These are phyloP conservation scores for Flaveria linearis DNA, from an alignment of 129 eudicot species.

Conservation along the genomic window DNA sequence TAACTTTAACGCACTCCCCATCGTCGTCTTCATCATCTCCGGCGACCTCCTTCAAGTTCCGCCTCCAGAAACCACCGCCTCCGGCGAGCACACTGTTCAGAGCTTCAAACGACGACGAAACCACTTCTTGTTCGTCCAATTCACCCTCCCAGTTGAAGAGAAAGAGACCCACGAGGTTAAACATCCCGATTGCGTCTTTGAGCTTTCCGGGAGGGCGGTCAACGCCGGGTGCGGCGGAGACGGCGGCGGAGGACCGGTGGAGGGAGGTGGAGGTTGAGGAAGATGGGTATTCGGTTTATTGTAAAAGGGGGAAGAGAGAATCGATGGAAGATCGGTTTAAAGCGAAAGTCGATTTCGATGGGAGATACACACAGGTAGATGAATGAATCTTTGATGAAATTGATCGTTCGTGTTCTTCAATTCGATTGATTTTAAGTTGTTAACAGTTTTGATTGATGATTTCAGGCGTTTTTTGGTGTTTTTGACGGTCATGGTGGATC, in stretches of 20 bases:
- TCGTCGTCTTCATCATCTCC: slow-evolving; percentile 49
- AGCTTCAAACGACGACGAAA: not conserved
- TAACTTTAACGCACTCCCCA: slow-evolving; percentile 40
- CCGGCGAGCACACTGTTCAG: slow-evolving; percentile 41
- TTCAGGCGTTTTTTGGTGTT: slow-evolving; percentile 85
- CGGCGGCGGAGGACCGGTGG: slow-evolving; percentile 33
- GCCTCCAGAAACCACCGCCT: slow-evolving; percentile 47
- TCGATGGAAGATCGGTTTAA: slow-evolving; percentile 87
- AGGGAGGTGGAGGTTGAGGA: slow-evolving; percentile 60
- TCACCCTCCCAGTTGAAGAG: slow-evolving; percentile 59
- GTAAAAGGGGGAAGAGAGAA: slow-evolving; percentile 79
- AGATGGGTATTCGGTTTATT: slow-evolving; percentile 76
- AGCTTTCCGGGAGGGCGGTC: slow-evolving; percentile 26
- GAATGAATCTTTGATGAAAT: not conserved
- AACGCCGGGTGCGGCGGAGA: not conserved
- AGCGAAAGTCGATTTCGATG: slow-evolving; percentile 47
- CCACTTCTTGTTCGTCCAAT: not conserved
- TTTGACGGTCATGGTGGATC: slow-evolving; percentile 98
- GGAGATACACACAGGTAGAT: slow-evolving; percentile 63
- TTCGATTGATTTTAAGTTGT: too few species aligned
- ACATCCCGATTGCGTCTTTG: slow-evolving; percentile 54
- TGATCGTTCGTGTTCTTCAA: too few species aligned
- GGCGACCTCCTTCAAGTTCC: slow-evolving; percentile 42
- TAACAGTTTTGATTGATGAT: not conserved
- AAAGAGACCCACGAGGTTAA: slow-evolving; percentile 81